These are phyloP conservation scores for Candida freyschussii DNA, from an alignment of 1,139 yeast genomes.

Conservation along the genomic window DNA sequence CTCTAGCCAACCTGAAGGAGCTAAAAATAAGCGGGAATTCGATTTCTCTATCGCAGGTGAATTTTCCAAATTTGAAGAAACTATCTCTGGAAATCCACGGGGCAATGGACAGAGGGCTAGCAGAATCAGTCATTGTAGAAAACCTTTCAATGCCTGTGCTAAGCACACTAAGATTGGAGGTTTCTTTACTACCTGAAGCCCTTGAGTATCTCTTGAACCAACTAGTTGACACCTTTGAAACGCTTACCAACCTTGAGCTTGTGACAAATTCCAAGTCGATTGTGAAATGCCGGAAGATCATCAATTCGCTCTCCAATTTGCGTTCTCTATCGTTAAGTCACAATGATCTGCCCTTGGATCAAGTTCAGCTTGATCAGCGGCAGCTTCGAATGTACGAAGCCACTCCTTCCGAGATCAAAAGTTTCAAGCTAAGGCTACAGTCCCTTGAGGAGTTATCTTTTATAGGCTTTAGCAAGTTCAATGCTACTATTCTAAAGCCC, in stretches of 20 bases:
- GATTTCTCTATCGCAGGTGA: slow-evolving; percentile 8
- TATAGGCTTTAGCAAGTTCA: too few relatives aligned
- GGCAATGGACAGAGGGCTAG: slow-evolving; percentile 15
- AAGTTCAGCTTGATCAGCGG: too few relatives aligned
- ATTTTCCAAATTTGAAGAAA: slow-evolving; percentile 10
- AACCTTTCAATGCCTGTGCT: slow-evolving; percentile 10
- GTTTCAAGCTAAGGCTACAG: too few relatives aligned
- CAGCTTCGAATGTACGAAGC: too few relatives aligned
- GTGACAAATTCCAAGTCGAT: slow-evolving; percentile 14
- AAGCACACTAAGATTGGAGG: slow-evolving; percentile 6
- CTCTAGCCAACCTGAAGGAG: slow-evolving; percentile 6
- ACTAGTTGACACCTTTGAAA: slow-evolving; percentile 3
- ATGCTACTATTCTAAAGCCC: too few relatives aligned
- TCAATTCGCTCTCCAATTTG: slow-evolving; percentile 7
- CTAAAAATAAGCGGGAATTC: slow-evolving; percentile 19
- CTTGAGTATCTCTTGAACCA: slow-evolving; percentile 9
- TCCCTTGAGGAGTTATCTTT: too few relatives aligned
- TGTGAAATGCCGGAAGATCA: slow-evolving; percentile 8
- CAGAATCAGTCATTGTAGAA: slow-evolving; percentile 13
- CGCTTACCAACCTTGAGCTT: slow-evolving; percentile 6
- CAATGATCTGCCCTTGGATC: slow-evolving; percentile 15
- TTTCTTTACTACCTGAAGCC: slow-evolving; percentile 17
- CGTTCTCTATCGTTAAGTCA: slow-evolving; percentile 9
- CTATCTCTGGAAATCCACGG: slow-evolving; percentile 16
- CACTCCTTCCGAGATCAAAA: too few relatives aligned